These are phyloP conservation scores for Hirsutella minnesotensis DNA, from an alignment of 2,329 filamentous ascomycete genomes.

Conservation along the genomic window DNA sequence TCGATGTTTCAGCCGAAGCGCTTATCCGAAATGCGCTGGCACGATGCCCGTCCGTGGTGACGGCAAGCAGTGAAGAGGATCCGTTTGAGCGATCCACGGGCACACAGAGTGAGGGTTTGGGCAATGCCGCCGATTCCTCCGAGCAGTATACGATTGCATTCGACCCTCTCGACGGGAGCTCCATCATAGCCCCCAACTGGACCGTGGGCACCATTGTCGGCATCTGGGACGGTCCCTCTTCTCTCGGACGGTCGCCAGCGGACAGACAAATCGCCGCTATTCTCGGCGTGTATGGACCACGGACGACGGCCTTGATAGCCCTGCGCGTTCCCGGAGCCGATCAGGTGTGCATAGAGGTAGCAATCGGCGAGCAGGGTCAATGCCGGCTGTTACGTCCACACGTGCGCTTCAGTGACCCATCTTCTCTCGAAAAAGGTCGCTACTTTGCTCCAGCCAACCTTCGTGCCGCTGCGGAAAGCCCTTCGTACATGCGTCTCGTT, in stretches of 20 bases:
- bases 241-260: conserved; percentile 26
- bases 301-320: conserved; percentile 43
- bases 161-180: conserved; percentile 52
- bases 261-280: conserved; percentile 34
- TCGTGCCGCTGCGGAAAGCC: conserved; percentile 40
- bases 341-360: conserved; percentile 39
- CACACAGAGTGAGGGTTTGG: conserved; percentile 4
- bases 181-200: conserved; percentile 47
- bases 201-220: conserved; percentile 48
- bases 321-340: conserved; percentile 30
- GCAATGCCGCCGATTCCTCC: neutral
- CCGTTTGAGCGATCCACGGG: conserved; percentile 32
- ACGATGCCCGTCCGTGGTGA: conserved; percentile 30
- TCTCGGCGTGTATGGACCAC: conserved; percentile 41
- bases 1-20: conserved; percentile 40
- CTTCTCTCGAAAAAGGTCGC: conserved; percentile 25
- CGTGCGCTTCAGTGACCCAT: conserved; percentile 24
- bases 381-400: conserved; percentile 27
- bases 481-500: conserved; percentile 36
- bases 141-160: conserved; percentile 49
- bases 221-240: conserved; percentile 40
- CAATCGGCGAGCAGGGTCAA: conserved; percentile 17
- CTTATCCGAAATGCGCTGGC: conserved; percentile 32
- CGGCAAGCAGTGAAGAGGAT: conserved; percentile 50
- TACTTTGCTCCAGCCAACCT: conserved; percentile 55